A percentile compares a stretch with the other conserved stretches of the same genome.
These are phyloP conservation scores for Cytospora piceae DNA, from an alignment of 2,329 filamentous ascomycete species.

Conservation along the genomic window DNA sequence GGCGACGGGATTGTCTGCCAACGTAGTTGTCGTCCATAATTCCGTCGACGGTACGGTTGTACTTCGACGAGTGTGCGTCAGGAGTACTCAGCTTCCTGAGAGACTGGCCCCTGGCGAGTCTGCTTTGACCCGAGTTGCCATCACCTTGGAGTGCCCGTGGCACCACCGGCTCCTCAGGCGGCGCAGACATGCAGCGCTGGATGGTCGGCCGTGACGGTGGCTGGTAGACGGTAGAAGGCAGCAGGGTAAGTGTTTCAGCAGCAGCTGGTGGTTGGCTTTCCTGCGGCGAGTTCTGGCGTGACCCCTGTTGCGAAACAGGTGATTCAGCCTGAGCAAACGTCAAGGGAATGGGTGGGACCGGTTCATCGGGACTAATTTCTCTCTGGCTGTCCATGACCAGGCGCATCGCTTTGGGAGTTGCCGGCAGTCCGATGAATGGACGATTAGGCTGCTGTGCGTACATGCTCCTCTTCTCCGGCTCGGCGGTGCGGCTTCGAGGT, in stretches of 20 bases:
- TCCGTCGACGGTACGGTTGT: constrained; percentile 54
- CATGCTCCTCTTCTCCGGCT: constrained; percentile 60
- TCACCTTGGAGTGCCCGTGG: constrained; percentile 38
- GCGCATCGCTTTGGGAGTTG: constrained; percentile 89
- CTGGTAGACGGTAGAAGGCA: constrained; percentile 65
- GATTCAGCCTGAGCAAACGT: constrained; percentile 51
- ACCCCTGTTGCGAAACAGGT: constrained; percentile 38
- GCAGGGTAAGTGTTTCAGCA: constrained; percentile 46
- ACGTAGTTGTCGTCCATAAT: constrained; percentile 40
- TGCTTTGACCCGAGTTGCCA: constrained; percentile 16
- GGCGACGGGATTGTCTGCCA: constrained; percentile 41
- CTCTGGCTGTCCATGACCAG: constrained; percentile 65
- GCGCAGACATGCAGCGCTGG: constrained; percentile 66
- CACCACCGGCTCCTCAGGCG: constrained; percentile 50
- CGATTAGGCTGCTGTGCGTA: constrained; percentile 46
- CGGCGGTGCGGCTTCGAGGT: constrained; percentile 67
- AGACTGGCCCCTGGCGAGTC: constrained; percentile 37
- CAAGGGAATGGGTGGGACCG: constrained; percentile 59
- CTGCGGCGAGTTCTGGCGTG: constrained; percentile 43
- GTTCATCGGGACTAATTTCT: constrained; percentile 44
- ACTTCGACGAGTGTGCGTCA: constrained; percentile 42
- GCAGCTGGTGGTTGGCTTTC: constrained; percentile 31
- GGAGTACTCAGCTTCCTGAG: constrained; percentile 44
- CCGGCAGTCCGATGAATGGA: constrained; percentile 76
- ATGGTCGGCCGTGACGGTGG: constrained; percentile 55